These are phyloP conservation scores for Pholiota molesta DNA, from an alignment of 768 basidiomycete genomes.

Conservation along the genomic window DNA sequence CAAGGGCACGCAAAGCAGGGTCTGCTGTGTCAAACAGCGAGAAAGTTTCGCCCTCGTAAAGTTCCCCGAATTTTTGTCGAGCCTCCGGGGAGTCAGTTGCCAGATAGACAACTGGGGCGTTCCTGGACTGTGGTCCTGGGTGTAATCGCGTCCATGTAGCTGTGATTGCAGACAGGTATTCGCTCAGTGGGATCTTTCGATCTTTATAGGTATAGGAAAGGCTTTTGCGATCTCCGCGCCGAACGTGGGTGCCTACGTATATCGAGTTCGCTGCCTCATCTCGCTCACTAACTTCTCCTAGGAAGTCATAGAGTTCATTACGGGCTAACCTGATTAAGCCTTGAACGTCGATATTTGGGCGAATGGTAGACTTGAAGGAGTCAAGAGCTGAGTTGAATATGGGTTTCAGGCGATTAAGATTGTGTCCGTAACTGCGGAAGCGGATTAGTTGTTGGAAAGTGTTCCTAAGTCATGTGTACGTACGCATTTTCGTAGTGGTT, in stretches of 20 bases:
- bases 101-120: constrained; percentile 50
- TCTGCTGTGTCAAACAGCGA: constrained; percentile 47
- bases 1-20: constrained; percentile 46
- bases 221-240: constrained; percentile 60
- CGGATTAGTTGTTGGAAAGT: constrained; percentile 1
- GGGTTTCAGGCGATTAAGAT: constrained; percentile 57
- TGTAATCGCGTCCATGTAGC: constrained; percentile 43
- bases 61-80: constrained; percentile 41
- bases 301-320: constrained; percentile 40
- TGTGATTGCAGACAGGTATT: constrained; percentile 48
- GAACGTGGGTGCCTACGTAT: constrained; percentile 65
- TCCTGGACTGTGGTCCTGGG: constrained; percentile 17
- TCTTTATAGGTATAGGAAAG: constrained; percentile 45
- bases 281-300: constrained; percentile 16
- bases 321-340: constrained; percentile 54
- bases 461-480: constrained; percentile 24
- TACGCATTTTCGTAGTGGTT: constrained; percentile 69
- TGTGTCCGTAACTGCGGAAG: constrained; percentile 49
- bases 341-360: constrained; percentile 48
- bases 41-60: constrained; percentile 43
- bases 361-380: constrained; percentile 57
- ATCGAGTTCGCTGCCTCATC: constrained; percentile 8
- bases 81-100: constrained; percentile 62
- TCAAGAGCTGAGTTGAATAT: constrained; percentile 49
- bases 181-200: constrained; percentile 49